Conservation (phyloP, 352 stramenopile genomes). For the Pythium graminicola region DNA sequence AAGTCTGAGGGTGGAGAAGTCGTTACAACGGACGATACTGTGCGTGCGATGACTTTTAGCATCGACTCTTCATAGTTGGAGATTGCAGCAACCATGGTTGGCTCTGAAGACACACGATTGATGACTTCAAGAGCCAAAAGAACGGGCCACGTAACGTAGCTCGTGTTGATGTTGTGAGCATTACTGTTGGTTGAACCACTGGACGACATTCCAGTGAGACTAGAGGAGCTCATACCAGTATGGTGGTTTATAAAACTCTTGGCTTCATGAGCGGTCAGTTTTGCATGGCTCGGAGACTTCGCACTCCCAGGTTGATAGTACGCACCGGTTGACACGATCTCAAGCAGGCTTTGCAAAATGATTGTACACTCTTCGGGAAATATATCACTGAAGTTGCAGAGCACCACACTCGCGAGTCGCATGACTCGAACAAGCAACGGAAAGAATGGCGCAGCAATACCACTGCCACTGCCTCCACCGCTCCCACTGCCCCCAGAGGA, state of each 20-base stretch:
- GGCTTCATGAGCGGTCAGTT: slow-evolving; percentile 49
- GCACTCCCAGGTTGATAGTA: slow-evolving; percentile 46
- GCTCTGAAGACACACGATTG: slow-evolving; percentile 61
- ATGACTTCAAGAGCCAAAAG: slow-evolving; percentile 77
- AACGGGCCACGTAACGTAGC: slow-evolving; percentile 81
- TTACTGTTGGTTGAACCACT: slow-evolving; percentile 13
- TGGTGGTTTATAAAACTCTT: slow-evolving; percentile 57
- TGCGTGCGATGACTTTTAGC: slow-evolving; percentile 49
- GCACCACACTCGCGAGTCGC: slow-evolving; percentile 63
- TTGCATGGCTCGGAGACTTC: slow-evolving; percentile 47
- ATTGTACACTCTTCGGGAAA: slow-evolving; percentile 54
- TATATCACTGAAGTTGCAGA: slow-evolving; percentile 74
- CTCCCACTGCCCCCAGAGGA: slow-evolving; percentile 23
- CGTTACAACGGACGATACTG: slow-evolving; percentile 70
- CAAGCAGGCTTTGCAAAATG: slow-evolving; percentile 55
- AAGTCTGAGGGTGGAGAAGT: slow-evolving; percentile 75
- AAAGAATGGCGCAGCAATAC: slow-evolving; percentile 41
- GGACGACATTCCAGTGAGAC: slow-evolving; percentile 10
- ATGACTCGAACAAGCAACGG: slow-evolving; percentile 78
- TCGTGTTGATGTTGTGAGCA: slow-evolving; percentile 28
- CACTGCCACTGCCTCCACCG: slow-evolving; percentile 31
- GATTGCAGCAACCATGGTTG: slow-evolving; percentile 64
- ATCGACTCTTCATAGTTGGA: slow-evolving; percentile 50
- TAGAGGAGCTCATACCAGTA: slow-evolving; percentile 22
- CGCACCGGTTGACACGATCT: slow-evolving; percentile 74